Conservation (phyloP, 768 basidiomycete genomes). For the Boletus reticuloceps region DNA sequence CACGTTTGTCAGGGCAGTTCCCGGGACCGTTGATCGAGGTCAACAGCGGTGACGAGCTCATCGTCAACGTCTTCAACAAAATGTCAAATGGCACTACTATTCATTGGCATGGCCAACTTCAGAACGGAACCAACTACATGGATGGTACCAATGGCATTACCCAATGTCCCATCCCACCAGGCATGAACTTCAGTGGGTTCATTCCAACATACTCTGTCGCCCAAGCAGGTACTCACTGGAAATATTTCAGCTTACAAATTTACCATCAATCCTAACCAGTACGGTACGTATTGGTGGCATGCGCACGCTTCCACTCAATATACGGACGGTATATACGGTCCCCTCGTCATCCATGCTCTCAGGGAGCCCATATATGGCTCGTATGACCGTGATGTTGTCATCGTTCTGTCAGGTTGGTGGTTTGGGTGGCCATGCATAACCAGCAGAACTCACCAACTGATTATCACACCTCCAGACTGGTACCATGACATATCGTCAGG, state of each 20-base stretch:
- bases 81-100: conserved; percentile 32
- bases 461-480: conserved; percentile 25
- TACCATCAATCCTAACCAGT: conserved; percentile 39
- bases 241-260: conserved; percentile 33
- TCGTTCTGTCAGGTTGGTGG: conserved; percentile 35
- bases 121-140: conserved; percentile 46
- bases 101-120: conserved; percentile 38
- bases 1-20: conserved; percentile 26
- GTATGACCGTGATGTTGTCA: conserved; percentile 40
- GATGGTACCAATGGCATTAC: conserved; percentile 48
- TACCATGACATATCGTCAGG: conserved; percentile 32
- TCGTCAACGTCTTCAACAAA: conserved; percentile 36
- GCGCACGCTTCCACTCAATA: conserved; percentile 38
- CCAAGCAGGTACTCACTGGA: neutral
- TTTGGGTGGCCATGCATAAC: neutral
- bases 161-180: conserved; percentile 54
- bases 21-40: conserved; percentile 35
- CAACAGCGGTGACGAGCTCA: conserved; percentile 33
- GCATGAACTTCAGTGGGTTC: conserved; percentile 37
- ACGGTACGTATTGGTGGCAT: conserved; percentile 52
- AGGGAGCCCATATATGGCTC: conserved; percentile 28
- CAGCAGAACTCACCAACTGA: neutral
- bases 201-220: neutral
- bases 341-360: conserved; percentile 45
- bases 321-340: conserved; percentile 50